These are phyloP conservation scores for Colletotrichum brevisporum DNA, from an alignment of 2,329 filamentous ascomycete genomes.

Conservation along the genomic window DNA sequence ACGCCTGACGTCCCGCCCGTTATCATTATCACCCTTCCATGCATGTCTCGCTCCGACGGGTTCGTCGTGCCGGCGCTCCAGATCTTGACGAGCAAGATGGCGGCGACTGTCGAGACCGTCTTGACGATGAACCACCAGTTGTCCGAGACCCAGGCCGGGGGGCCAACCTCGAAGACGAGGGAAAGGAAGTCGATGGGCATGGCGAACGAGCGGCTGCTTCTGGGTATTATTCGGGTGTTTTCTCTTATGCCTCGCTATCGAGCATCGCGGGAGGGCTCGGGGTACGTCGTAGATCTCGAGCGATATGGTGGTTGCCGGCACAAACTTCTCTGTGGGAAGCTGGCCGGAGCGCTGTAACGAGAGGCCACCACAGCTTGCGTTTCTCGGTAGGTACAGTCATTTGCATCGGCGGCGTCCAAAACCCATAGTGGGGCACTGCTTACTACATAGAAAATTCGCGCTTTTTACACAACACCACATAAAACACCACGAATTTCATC, in stretches of 20 bases:
- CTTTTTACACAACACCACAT: too few species aligned
- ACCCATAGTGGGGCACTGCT: too few species aligned
- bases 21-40: constrained; percentile 93
- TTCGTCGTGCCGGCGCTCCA: constrained; percentile 85
- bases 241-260: neutral
- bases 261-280: constrained; percentile 8
- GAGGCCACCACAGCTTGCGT: constrained; percentile 21
- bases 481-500: too few species aligned
- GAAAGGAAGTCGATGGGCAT: constrained; percentile 70
- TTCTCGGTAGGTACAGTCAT: constrained; percentile 22
- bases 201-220: constrained; percentile 44
- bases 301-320: neutral
- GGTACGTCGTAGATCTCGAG: neutral
- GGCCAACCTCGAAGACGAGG: constrained; percentile 62
- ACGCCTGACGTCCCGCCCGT: constrained; percentile 96
- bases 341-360: neutral
- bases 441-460: too few species aligned
- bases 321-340: constrained; percentile 18
- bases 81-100: constrained; percentile 71
- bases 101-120: constrained; percentile 51
- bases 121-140: constrained; percentile 60
- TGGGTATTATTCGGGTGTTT: neutral
- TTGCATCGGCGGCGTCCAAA: too few species aligned
- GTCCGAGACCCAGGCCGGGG: constrained; percentile 63
- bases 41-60: constrained; percentile 84